These are phyloP conservation scores for Claviceps cyperi DNA, from an alignment of 2,329 filamentous ascomycete species.

Conservation along the genomic window DNA sequence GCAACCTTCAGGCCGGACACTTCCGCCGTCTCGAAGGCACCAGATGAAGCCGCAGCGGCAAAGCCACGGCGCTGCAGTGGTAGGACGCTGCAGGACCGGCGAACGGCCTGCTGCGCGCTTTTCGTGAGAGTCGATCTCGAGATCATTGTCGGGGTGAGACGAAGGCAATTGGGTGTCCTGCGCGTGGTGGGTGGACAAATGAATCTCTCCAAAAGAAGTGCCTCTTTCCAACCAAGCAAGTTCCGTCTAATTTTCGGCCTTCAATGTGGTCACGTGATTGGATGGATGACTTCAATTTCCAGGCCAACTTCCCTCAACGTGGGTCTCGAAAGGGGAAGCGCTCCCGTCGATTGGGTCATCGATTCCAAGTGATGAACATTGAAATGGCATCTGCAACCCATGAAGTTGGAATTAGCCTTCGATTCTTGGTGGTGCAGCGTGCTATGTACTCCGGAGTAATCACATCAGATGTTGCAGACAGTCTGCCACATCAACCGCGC, in stretches of 20 bases:
- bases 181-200: conserved; percentile 26
- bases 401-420: background rate
- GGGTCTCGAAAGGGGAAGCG: background rate
- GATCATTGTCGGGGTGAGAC: conserved; percentile 46
- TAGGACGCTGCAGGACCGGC: conserved; percentile 42
- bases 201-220: conserved; percentile 26
- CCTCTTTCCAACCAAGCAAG: conserved; percentile 23
- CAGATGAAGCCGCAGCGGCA: conserved; percentile 49
- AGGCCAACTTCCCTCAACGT: background rate
- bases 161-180: conserved; percentile 38
- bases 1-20: conserved; percentile 83
- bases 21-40: conserved; percentile 79
- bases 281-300: background rate
- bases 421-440: background rate
- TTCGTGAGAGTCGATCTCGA: conserved; percentile 45
- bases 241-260: conserved; percentile 29
- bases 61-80: conserved; percentile 36
- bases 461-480: background rate
- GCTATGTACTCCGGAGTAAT: background rate
- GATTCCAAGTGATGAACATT: background rate
- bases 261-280: conserved; percentile 22
- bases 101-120: conserved; percentile 43
- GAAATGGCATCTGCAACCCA: background rate
- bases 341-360: background rate
- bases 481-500: background rate